Conservation (phyloP, 1,284 basidiomycete genomes). For the Leccinum proliferum region DNA sequence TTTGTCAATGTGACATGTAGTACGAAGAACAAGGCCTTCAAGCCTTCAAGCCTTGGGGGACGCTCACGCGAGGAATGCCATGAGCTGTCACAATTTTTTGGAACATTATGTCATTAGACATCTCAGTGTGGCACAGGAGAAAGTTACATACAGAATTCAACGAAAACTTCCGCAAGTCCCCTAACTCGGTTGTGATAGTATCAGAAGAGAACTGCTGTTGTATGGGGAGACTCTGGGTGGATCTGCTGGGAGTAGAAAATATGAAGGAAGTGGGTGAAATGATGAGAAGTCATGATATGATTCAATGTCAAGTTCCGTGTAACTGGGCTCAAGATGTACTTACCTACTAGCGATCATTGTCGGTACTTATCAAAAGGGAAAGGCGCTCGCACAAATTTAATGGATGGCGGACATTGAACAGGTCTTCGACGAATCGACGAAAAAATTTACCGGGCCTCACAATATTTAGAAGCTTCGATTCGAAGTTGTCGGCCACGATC, state of each 20-base stretch:
- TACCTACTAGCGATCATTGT: no score
- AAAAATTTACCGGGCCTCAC: no score
- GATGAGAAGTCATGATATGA: not conserved
- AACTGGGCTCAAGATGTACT: no score
- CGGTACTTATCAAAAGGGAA: no score
- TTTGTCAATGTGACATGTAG: not conserved
- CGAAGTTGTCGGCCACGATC: no score
- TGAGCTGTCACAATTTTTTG: slow-evolving; percentile 9
- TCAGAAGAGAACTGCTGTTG: not conserved
- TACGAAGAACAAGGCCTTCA: not conserved
- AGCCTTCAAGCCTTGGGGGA: no score
- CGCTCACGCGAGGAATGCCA: slow-evolving; percentile 13
- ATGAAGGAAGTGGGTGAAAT: not conserved
- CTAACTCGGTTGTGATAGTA: slow-evolving; percentile 6
- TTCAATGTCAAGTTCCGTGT: no score
- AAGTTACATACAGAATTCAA: slow-evolving; percentile 11
- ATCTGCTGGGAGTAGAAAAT: not conserved
- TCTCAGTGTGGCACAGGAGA: not conserved
- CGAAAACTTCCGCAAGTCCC: slow-evolving; percentile 10
- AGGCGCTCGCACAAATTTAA: no score
- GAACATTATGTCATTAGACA: not conserved
- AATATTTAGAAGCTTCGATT: no score
- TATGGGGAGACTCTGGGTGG: not conserved
- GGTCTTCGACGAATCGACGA: no score
- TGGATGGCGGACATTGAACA: no score